Evolutionary conservation across 2,329 filamentous ascomycete genomes (phyloP).

Genomic region (Fusarium metavorans): DNA sequence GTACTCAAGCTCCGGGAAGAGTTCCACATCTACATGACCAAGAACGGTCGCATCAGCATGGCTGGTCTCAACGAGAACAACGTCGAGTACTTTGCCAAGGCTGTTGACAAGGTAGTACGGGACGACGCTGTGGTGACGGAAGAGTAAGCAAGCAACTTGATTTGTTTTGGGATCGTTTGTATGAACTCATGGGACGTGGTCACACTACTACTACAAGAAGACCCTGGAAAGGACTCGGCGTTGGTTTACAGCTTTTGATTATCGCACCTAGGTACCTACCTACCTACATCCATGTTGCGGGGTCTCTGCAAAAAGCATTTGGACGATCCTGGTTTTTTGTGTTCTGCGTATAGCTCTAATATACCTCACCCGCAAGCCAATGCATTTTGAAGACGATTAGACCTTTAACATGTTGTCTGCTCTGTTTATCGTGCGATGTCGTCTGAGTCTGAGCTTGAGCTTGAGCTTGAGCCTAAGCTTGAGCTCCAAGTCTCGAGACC

Average conservation of each 20-base stretch:
- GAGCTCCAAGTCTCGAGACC: neutral
- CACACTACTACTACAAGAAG: constrained; percentile 30
- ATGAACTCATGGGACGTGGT: constrained; percentile 43
- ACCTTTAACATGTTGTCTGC: neutral
- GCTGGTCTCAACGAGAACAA: constrained; percentile 95
- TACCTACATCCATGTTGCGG: constrained; percentile 19
- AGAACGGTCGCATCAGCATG: constrained; percentile 99
- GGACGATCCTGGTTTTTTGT: constrained; percentile 39
- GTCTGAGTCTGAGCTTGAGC: neutral
- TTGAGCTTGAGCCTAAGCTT: neutral
- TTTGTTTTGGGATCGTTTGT: constrained; percentile 37
- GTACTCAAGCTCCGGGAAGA: constrained; percentile 77
- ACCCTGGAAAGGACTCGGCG: constrained; percentile 40
- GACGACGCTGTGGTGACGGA: constrained; percentile 39
- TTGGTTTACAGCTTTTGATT: constrained; percentile 41
- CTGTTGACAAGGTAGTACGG: constrained; percentile 84
- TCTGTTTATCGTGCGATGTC: constrained; percentile 2
- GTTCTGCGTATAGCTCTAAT: constrained; percentile 34
- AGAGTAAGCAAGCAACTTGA: constrained; percentile 2
- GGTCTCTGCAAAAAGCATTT: constrained; percentile 43
- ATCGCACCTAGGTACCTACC: constrained; percentile 38
- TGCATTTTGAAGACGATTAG: constrained; percentile 21
- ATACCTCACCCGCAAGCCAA: constrained; percentile 34
- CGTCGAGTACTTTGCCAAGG: constrained; percentile 91
- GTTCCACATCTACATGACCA: constrained; percentile 90